A percentile compares a stretch with the other conserved stretches of the same genome.
Conservation (phyloP, 441 rosid species). For the Pelargonium australe region DNA sequence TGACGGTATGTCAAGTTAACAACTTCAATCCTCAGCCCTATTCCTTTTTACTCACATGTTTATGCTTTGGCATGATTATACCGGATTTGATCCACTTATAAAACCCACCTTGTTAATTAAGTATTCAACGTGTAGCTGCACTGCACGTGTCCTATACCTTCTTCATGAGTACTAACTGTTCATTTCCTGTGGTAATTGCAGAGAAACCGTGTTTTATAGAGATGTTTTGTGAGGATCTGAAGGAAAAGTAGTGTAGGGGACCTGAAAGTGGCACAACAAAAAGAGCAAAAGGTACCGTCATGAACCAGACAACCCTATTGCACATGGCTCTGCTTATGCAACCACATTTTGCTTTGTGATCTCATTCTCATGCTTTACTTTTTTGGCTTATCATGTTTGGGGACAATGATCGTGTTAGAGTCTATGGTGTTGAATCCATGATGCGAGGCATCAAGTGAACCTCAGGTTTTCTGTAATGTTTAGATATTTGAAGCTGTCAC, state of each 20-base stretch:
- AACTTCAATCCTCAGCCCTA: too few species aligned
- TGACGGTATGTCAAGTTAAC: too few species aligned
- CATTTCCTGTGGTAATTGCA: too few species aligned
- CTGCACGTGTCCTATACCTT: constrained; percentile 1
- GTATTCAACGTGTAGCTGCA: neutral
- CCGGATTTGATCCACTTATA: too few species aligned
- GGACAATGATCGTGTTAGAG: neutral
- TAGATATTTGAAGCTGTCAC: too few species aligned
- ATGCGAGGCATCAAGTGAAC: neutral
- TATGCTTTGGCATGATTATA: too few species aligned
- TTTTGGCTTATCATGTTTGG: constrained; percentile 1
- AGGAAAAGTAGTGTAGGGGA: constrained; percentile 3
- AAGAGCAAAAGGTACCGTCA: constrained; percentile 8
- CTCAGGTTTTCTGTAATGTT: neutral
- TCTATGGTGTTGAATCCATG: neutral
- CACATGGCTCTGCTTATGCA: constrained; percentile 3
- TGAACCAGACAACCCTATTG: constrained; percentile 2
- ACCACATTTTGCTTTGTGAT: neutral
- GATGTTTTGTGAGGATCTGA: neutral
- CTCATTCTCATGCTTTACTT: constrained; percentile 6
- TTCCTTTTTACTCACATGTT: too few species aligned
- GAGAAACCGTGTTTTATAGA: neutral
- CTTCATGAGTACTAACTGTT: neutral
- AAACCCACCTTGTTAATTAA: neutral
- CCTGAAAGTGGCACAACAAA: neutral